phyloP scores from a whole-genome alignment of 306 rosid species.

The Acacia acuminata region DNA sequence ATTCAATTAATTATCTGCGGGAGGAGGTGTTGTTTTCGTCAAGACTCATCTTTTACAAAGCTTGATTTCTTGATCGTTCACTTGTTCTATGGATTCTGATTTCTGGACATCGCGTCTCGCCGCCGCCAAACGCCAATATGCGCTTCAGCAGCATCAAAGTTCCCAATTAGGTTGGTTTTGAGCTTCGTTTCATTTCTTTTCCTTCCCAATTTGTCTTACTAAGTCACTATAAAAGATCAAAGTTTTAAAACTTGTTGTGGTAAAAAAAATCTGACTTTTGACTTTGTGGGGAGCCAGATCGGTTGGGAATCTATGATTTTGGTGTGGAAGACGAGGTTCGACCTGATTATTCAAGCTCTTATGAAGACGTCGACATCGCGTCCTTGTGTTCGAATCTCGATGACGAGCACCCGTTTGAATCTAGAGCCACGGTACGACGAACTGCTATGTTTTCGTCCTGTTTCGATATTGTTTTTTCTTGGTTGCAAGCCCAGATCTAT shows the following conservation, averaged over 20 bases:
- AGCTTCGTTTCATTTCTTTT: neutral
- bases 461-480: slow-evolving; percentile 5
- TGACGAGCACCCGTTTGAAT: slow-evolving; percentile 89
- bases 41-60: neutral
- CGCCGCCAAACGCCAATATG: slow-evolving; percentile 89
- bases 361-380: slow-evolving; percentile 83
- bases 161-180: slow-evolving; percentile 66
- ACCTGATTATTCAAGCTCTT: slow-evolving; percentile 88
- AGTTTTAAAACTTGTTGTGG: neutral
- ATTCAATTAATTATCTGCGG: slow-evolving; percentile 19
- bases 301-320: slow-evolving; percentile 82
- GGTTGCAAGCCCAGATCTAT: slow-evolving; percentile 25
- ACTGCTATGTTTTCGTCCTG: neutral
- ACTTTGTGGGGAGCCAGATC: slow-evolving; percentile 51
- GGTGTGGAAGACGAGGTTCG: slow-evolving; percentile 88
- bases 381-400: slow-evolving; percentile 92
- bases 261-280: slow-evolving; percentile 34
- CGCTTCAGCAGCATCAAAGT: slow-evolving; percentile 71
- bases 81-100: slow-evolving; percentile 80
- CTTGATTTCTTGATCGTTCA: slow-evolving; percentile 34
- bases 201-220: neutral
- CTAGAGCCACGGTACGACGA: slow-evolving; percentile 75
- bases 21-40: slow-evolving; percentile 16
- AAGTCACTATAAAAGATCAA: neutral
- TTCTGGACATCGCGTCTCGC: slow-evolving; percentile 95